phyloP scores from a whole-genome alignment of 345 rosid genomes.

The Hibiscus trionum region DNA sequence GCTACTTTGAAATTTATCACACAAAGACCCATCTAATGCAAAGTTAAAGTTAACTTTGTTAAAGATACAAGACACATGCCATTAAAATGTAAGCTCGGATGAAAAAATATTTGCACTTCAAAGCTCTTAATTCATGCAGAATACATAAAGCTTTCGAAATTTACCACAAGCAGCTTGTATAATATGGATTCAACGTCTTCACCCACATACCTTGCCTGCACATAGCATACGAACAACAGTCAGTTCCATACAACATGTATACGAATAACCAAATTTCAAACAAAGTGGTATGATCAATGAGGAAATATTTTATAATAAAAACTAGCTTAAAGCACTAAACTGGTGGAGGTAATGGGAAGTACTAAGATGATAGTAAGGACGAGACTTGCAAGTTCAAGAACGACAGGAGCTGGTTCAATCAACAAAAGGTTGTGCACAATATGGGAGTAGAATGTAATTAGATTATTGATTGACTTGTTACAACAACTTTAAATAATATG shows the following conservation, averaged over 20 bases:
- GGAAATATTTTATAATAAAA: background rate
- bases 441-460: background rate
- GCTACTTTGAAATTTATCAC: background rate
- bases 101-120: background rate
- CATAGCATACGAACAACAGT: slow-evolving; percentile 12
- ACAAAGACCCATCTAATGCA: background rate
- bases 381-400: background rate
- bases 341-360: background rate
- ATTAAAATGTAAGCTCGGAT: background rate
- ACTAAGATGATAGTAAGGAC: background rate
- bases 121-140: slow-evolving; percentile 1
- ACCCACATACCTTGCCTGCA: slow-evolving; percentile 99
- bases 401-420: background rate
- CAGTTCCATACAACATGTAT: no score
- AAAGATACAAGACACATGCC: background rate
- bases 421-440: background rate
- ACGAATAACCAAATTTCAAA: slow-evolving; percentile 2
- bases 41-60: background rate
- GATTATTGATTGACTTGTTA: no score
- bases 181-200: slow-evolving; percentile 99
- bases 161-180: slow-evolving; percentile 89
- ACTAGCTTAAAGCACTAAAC: background rate
- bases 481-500: no score
- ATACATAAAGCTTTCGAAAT: slow-evolving; percentile 6
- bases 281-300: background rate